Conservation (phyloP, 148 eudicot species). For the Chenopodium album region DNA sequence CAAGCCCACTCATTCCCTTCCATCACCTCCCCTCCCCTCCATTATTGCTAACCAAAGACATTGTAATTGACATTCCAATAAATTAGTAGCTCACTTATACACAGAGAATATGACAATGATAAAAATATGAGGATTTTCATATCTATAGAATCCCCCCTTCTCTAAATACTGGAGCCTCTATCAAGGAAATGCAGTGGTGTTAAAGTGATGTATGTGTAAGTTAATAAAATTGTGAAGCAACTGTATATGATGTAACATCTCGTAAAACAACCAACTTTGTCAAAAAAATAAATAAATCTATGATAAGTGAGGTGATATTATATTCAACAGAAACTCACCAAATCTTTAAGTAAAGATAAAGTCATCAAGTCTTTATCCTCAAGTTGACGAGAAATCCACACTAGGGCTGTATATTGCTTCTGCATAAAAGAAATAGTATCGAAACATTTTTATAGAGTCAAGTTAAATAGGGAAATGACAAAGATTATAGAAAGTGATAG, state of each 20-base stretch:
- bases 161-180: not conserved
- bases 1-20: not conserved
- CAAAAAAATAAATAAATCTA: not conserved
- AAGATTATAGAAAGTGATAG: not conserved
- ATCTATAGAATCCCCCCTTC: not conserved
- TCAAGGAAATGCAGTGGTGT: not conserved
- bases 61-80: not conserved
- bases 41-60: not conserved
- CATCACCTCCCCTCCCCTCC: not conserved
- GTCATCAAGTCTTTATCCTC: conserved; percentile 62
- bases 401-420: conserved; percentile 94
- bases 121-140: not conserved
- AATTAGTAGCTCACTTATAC: not conserved
- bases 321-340: conserved; percentile 47
- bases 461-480: not conserved
- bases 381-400: conserved; percentile 85
- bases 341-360: conserved; percentile 61
- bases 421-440: conserved; percentile 30
- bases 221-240: not conserved
- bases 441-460: not conserved
- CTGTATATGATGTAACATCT: not conserved
- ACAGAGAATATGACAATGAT: too few relatives aligned
- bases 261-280: not conserved
- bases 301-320: not conserved
- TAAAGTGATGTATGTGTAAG: not conserved